Base-by-base conservation (phyloP, 2,329 filamentous ascomycete genomes). In the Graphiopsis chlorocephala region DNA sequence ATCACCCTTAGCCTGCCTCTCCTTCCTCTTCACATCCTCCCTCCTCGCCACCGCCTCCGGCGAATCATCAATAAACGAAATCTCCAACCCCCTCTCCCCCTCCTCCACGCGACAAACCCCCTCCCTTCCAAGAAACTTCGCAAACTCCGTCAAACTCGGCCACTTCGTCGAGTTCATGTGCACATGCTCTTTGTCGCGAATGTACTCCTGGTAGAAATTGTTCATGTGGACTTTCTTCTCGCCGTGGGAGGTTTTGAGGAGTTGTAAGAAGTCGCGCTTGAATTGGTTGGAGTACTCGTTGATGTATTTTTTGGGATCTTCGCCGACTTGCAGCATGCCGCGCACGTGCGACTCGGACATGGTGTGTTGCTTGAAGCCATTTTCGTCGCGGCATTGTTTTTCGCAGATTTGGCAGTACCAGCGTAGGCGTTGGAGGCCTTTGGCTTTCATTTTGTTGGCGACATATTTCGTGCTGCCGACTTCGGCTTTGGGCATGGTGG, bases 161-260 rank as follows among this genome's bases (percentile, higher is more conserved):
- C 93, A 98, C 72, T 90, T 89, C 0, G 95, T 98, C 8, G 92
- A 84, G 77, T 97, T 97, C 90, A 98, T 93, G 75, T 98, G 95
- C 10, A 95, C 82, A 75, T 98, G 94, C 72, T 92, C 85, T 77
- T 93, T 93, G 70, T 94, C 90, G 17, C 87, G 84, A 70, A 98
- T 97, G 72, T 96, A 95, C 74, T 93, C 89, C 76, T 98, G 92
- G 78, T 99, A 99, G 77, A 98, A 98, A 67, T 91, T 88, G 74
- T 99, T 99, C 60, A 93, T 86, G 35, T 93, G 86, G 1, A 98
- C 88, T 72, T 88, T 86, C 78, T 99, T 99, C 78, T 97, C 93
- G 68, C 93, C 92, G 73, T 99, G 95, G 0, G 89, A 86, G 0
- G 93, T 97, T 64, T 87, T 85, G 7, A 99, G 82, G 1, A 95